Conservation (phyloP, 2,329 filamentous ascomycete species). For the Talaromyces sp. region DNA sequence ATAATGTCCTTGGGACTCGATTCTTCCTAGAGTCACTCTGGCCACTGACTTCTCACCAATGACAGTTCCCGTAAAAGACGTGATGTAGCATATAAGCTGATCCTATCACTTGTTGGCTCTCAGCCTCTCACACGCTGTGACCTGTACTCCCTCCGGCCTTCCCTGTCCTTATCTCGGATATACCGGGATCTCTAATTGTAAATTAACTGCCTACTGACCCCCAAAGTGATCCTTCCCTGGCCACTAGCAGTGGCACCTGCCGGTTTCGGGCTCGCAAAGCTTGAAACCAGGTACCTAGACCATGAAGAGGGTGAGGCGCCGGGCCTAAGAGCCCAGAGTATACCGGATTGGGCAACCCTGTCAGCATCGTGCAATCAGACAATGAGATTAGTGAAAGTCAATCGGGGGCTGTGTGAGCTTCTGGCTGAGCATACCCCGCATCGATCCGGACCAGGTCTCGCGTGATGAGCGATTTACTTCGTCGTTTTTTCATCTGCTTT, state of each 20-base stretch:
- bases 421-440: constrained; percentile 9
- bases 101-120: not conserved
- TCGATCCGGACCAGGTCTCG: not conserved
- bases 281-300: constrained; percentile 2
- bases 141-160: not conserved
- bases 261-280: not conserved
- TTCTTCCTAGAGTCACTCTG: not conserved
- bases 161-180: not conserved
- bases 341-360: not conserved
- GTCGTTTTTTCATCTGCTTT: not conserved
- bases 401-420: constrained; percentile 10
- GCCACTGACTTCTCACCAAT: not conserved
- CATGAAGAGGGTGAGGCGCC: constrained; percentile 1
- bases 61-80: not conserved
- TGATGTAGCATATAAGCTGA: not conserved
- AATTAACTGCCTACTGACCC: not conserved
- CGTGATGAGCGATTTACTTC: constrained; percentile 7
- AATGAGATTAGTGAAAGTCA: not conserved
- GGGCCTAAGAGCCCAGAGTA: not conserved
- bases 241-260: not conserved
- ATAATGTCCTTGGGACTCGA: not conserved
- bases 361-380: constrained; percentile 1
- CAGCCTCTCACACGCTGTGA: not conserved
- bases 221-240: not conserved
- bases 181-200: not conserved